phyloP scores from a whole-genome alignment of 768 basidiomycete genomes.

The Boletales sp. region DNA sequence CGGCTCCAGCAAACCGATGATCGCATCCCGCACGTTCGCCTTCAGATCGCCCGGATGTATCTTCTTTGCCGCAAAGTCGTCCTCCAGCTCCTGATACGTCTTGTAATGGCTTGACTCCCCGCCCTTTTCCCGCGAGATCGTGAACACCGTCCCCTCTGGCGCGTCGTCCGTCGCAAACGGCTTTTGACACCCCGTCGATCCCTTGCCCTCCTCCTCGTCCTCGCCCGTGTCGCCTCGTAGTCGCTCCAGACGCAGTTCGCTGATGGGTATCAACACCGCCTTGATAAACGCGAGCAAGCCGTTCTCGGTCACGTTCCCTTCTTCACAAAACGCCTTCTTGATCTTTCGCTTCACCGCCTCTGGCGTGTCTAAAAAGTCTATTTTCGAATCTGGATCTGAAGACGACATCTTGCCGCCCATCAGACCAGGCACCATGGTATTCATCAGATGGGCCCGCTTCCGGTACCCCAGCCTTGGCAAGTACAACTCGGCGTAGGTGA shows the following conservation, averaged over 20 bases:
- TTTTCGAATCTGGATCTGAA: conserved; percentile 96
- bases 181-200: conserved; percentile 47
- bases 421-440: conserved; percentile 93
- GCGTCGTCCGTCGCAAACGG: conserved; percentile 68
- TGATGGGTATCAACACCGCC: conserved; percentile 87
- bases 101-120: conserved; percentile 70
- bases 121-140: conserved; percentile 72
- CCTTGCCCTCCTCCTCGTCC: conserved; percentile 43
- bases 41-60: conserved; percentile 93
- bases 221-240: conserved; percentile 40
- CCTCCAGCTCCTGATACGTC: conserved; percentile 60
- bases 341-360: conserved; percentile 85
- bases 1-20: conserved; percentile 74
- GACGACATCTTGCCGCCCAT: conserved; percentile 98
- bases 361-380: conserved; percentile 92
- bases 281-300: conserved; percentile 83
- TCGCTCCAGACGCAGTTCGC: conserved; percentile 66
- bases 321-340: conserved; percentile 90
- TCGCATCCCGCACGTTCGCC: conserved; percentile 64
- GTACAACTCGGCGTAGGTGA: conserved; percentile 95
- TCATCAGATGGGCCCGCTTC: conserved; percentile 98
- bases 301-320: conserved; percentile 85
- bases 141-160: conserved; percentile 80
- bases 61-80: conserved; percentile 70
- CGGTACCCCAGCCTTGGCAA: conserved; percentile 89